Base-by-base conservation (phyloP, 371 early-diverging fungal species). In the Haplosporangium sp. region DNA sequence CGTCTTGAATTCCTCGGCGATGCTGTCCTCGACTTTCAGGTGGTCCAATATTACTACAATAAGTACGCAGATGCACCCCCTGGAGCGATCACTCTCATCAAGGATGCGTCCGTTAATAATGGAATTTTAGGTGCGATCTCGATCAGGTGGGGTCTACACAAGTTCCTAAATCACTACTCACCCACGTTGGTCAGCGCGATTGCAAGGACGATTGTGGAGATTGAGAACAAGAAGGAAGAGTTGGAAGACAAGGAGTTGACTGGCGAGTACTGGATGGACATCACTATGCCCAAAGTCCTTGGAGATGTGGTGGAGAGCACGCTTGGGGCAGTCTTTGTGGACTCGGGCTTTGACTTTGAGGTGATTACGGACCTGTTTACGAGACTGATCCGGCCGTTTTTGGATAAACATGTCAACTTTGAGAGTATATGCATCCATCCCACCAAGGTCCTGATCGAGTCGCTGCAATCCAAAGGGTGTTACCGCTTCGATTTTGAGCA, bases 1-100 rank as follows among this genome's bases (percentile, higher is more conserved):
- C 92, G 98, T 5, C 85, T 98, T 3, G 98, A 98, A 83, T 98
- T 94, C 73, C 73, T 98, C 55, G 98, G 98, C n/a, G 98, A 98
- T 77, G 93, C 97, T 0, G 89, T 97, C 10, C 74, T 98, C 18
- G 95, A 95, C 67, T 95, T 91, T 72, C 82, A 94, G 61, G 88
- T 94, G 0, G 91, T 94, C 10, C 83, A 87, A 18, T 86, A 94
- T 55, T 86, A 95, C 56, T 97, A 85, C 67, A 66, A 86, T 16
- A 85, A 84, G 63, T 84, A 87, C 59, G 86, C 85, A 6, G 67
- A 81, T 12, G 86, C 87, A 14, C 75, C 81, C 18, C 96, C 96
- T 0, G 92, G 92, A 29, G 69, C 87, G 20, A 89, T 93, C 62
- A 91, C 91, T 3, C 89, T 89, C 51, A 76, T 95, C 53, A 94